Evolutionary conservation across 73 alveolate genomes (phyloP).

Genomic region (Paramecium octaurelia): DNA sequence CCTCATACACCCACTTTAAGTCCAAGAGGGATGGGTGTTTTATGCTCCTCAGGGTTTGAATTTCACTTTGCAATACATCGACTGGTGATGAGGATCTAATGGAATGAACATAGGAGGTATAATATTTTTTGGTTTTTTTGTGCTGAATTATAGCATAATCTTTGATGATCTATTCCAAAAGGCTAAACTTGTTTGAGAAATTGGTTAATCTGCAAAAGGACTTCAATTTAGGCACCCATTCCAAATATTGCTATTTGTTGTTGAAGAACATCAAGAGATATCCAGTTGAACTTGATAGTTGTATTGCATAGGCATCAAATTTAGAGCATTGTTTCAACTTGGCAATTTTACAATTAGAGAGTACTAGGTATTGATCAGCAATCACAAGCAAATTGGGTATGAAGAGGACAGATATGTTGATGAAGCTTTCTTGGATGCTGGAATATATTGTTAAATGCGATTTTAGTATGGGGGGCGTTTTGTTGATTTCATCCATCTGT

Average conservation of each 20-base stretch:
- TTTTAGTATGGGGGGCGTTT: not conserved
- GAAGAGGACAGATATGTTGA: not conserved
- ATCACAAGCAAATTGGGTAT: not conserved
- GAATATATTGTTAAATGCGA: not conserved
- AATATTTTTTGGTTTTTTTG: constrained; percentile 3
- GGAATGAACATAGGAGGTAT: not conserved
- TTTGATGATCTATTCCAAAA: not conserved
- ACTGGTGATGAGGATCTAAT: not conserved
- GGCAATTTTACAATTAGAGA: not conserved
- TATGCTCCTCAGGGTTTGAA: constrained; percentile 2
- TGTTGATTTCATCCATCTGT: not conserved
- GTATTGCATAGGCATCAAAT: not conserved
- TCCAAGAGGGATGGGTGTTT: constrained; percentile 4
- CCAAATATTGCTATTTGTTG: not conserved
- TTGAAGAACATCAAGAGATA: not conserved
- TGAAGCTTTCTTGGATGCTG: not conserved
- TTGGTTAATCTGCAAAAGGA: not conserved
- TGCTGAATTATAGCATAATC: not conserved
- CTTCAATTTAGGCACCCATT: constrained; percentile 12
- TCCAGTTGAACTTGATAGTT: not conserved
- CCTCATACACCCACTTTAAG: constrained; percentile 38
- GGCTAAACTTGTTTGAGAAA: not conserved
- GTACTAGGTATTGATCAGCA: not conserved
- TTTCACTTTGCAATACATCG: not conserved
- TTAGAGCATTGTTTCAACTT: not conserved